phyloP scores from a whole-genome alignment of 2,329 filamentous ascomycete species.

The Juglanconis juglandina region DNA sequence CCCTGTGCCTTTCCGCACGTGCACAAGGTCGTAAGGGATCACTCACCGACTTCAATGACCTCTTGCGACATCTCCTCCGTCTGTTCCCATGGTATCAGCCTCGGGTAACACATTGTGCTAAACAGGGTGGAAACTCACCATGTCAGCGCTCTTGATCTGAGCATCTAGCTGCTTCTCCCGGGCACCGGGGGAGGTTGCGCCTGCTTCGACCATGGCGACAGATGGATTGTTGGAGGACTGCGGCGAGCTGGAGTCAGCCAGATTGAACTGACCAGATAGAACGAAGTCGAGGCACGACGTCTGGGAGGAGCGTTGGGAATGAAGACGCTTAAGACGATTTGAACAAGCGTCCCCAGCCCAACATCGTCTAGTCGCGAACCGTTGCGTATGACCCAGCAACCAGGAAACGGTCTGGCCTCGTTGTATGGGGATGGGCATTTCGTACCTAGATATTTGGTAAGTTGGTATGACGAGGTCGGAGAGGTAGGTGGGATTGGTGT shows the following conservation, averaged over 20 bases:
- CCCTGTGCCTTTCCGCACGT: neutral
- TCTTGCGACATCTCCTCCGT: constrained; percentile 97
- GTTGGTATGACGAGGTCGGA: no score
- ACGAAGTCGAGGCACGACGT: neutral
- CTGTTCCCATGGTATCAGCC: constrained; percentile 44
- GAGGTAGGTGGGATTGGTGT: no score
- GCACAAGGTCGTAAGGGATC: constrained; percentile 9
- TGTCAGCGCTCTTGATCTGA: constrained; percentile 96
- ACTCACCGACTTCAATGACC: constrained; percentile 90
- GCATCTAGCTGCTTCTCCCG: constrained; percentile 75
- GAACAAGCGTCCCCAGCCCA: neutral
- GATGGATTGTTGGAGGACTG: neutral
- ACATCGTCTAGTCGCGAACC: neutral
- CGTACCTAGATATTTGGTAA: neutral
- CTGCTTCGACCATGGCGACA: constrained; percentile 15
- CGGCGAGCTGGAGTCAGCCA: neutral
- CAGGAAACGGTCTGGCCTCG: neutral
- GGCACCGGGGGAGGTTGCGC: constrained; percentile 44
- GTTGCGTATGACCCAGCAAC: neutral
- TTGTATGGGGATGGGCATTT: neutral
- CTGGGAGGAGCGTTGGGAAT: neutral
- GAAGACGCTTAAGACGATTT: neutral
- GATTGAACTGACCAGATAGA: neutral
- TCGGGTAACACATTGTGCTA: neutral
- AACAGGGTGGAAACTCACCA: constrained; percentile 60